Evolutionary conservation across 306 rosid species (phyloP).

Genomic region (Mimosa bimucronata): DNA sequence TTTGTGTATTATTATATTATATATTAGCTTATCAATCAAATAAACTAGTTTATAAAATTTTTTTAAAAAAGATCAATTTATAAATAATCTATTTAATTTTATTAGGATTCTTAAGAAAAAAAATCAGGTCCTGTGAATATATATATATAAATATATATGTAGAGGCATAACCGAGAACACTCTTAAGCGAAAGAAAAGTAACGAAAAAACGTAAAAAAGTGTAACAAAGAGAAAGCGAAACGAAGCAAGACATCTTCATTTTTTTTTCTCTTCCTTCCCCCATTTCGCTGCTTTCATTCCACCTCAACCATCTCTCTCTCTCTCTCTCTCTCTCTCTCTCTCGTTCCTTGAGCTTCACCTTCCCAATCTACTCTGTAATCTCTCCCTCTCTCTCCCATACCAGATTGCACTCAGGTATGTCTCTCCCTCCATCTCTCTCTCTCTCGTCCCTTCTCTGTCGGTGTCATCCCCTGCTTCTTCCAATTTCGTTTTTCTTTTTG

Average conservation of each 20-base stretch:
- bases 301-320: too few relatives aligned
- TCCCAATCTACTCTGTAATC: slow-evolving; percentile 10
- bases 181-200: background rate
- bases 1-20: too few relatives aligned
- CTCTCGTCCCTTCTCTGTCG: background rate
- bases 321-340: slow-evolving; percentile 6
- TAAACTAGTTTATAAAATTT: too few relatives aligned
- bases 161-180: background rate
- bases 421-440: background rate
- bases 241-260: slow-evolving; percentile 4
- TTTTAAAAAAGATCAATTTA: too few relatives aligned
- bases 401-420: background rate
- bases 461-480: background rate
- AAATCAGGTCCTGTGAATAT: too few relatives aligned
- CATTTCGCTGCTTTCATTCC: background rate
- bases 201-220: background rate
- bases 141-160: too few relatives aligned
- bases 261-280: background rate
- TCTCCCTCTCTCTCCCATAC: background rate
- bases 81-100: too few relatives aligned
- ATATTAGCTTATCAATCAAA: too few relatives aligned
- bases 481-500: background rate
- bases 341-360: slow-evolving; percentile 11
- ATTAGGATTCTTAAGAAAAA: too few relatives aligned
- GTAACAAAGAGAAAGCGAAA: background rate